Conservation (phyloP, 805 yeast species). For the Limtongia smithiae region DNA sequence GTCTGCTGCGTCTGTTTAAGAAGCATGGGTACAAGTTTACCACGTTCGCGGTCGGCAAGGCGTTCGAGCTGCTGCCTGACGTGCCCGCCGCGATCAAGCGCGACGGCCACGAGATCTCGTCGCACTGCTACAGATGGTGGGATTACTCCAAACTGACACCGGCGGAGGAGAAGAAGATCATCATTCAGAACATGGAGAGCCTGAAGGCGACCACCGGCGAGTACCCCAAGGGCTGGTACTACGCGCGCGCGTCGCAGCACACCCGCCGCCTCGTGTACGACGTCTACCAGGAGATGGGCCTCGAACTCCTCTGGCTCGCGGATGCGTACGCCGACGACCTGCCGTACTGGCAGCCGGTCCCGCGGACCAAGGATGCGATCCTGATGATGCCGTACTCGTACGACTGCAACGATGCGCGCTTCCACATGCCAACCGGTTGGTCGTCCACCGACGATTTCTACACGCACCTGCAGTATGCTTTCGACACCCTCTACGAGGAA, state of each 20-base stretch:
- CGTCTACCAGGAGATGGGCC: constrained; percentile 38
- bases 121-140: constrained; percentile 42
- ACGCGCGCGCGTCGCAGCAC: constrained; percentile 38
- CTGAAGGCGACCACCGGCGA: constrained; percentile 38
- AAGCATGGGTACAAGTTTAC: constrained; percentile 39
- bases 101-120: constrained; percentile 42
- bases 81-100: constrained; percentile 40
- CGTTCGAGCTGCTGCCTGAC: constrained; percentile 38
- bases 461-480: constrained; percentile 40
- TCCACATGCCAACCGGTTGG: constrained; percentile 34
- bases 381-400: constrained; percentile 37
- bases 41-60: constrained; percentile 42
- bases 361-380: constrained; percentile 33
- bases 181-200: constrained; percentile 35
- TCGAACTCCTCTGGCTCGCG: constrained; percentile 38
- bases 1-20: constrained; percentile 38
- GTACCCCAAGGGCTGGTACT: constrained; percentile 41
- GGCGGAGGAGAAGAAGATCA: constrained; percentile 38
- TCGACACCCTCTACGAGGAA: constrained; percentile 40
- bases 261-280: constrained; percentile 39
- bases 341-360: constrained; percentile 40
- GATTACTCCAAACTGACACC: constrained; percentile 35
- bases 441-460: constrained; percentile 33
- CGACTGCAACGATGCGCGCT: constrained; percentile 37
- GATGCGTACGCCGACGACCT: constrained; percentile 42